Evolutionary conservation across 192 early-diverging fungal species (phyloP).

Genomic region (Piromyces finnis): DNA sequence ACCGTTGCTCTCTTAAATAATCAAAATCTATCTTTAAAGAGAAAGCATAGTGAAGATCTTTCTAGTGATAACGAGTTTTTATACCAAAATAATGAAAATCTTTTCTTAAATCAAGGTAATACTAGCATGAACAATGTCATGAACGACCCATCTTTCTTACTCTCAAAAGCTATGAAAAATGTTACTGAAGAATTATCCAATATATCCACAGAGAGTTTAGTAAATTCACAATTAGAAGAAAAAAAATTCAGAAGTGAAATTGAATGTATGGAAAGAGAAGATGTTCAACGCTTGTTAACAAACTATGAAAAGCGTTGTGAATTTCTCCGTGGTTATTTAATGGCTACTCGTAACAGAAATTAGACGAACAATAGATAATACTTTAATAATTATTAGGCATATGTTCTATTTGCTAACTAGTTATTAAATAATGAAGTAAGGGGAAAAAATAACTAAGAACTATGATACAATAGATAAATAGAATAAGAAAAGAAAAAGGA

Average conservation of each 20-base stretch:
- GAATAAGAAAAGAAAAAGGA: too few relatives aligned
- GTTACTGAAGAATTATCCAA: background rate
- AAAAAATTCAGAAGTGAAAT: background rate
- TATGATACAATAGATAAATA: too few relatives aligned
- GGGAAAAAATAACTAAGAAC: too few relatives aligned
- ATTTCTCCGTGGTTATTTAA: background rate
- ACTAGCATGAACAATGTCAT: background rate
- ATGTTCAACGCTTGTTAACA: background rate
- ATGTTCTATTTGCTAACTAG: too few relatives aligned
- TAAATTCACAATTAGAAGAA: background rate
- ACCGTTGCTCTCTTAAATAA: background rate
- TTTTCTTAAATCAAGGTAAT: background rate
- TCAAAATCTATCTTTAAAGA: background rate
- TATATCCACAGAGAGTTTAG: background rate
- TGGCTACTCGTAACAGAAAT: background rate
- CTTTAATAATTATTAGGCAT: too few relatives aligned
- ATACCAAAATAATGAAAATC: background rate
- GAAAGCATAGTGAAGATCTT: background rate
- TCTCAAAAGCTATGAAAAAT: background rate
- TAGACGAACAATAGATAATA: too few relatives aligned
- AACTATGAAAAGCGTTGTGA: background rate
- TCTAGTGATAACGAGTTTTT: background rate
- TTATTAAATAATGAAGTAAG: too few relatives aligned
- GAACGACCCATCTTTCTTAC: background rate
- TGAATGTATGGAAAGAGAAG: background rate